phyloP scores from a whole-genome alignment of 2,329 filamentous ascomycete genomes.

The Dothiorella sarmentorum region DNA sequence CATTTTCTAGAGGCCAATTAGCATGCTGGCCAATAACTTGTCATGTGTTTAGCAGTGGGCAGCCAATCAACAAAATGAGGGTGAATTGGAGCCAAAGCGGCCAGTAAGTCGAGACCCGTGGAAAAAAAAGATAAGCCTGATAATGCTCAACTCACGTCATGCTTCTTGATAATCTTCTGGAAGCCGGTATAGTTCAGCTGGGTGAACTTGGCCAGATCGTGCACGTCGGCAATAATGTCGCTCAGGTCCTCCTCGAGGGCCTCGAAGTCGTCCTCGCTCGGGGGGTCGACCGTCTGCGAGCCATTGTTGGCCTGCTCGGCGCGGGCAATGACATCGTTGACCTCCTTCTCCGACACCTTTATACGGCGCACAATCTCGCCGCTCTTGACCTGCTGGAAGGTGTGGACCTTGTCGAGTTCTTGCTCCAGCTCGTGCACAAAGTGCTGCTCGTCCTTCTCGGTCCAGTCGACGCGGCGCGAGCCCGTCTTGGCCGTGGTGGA shows the following conservation, averaged over 20 bases:
- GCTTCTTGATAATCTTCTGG: slow-evolving; percentile 99
- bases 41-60: neutral
- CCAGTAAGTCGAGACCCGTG: slow-evolving; percentile 1
- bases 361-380: slow-evolving; percentile 93
- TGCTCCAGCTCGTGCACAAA: slow-evolving; percentile 85
- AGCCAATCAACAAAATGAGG: neutral
- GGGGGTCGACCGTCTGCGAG: slow-evolving; percentile 38
- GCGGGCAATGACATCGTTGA: slow-evolving; percentile 77
- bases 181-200: slow-evolving; percentile 98
- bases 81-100: neutral
- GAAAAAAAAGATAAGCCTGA: neutral
- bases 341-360: slow-evolving; percentile 80
- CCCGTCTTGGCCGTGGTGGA: slow-evolving; percentile 13
- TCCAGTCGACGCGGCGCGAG: slow-evolving; percentile 61
- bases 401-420: slow-evolving; percentile 96
- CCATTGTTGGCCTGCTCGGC: slow-evolving; percentile 44
- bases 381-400: slow-evolving; percentile 95
- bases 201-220: slow-evolving; percentile 96
- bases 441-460: slow-evolving; percentile 82
- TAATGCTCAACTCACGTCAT: slow-evolving; percentile 64
- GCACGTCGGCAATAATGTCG: slow-evolving; percentile 97
- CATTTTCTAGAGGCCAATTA: slow-evolving; percentile 64
- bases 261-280: slow-evolving; percentile 89
- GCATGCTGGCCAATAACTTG: too few relatives aligned
- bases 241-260: slow-evolving; percentile 90